These are phyloP conservation scores for Anisodus tanguticus DNA, from an alignment of 257 asterid species.

Conservation along the genomic window DNA sequence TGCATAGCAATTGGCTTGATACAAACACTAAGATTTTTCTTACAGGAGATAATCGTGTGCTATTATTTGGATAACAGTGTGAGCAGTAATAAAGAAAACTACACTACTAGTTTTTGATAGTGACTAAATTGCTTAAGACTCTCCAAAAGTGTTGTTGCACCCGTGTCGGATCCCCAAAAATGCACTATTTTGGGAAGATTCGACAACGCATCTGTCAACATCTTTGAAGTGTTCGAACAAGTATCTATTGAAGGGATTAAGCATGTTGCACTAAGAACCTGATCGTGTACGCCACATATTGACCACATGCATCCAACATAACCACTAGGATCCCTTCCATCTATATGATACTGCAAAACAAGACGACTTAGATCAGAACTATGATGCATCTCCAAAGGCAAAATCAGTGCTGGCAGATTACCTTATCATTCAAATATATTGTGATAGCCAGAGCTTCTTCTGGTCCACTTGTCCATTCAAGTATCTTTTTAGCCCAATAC, in stretches of 20 bases:
- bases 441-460: constrained; percentile 90
- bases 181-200: neutral
- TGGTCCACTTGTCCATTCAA: constrained; percentile 93
- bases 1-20: neutral
- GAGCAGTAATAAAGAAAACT: neutral
- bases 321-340: constrained; percentile 95
- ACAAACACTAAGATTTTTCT: neutral
- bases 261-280: constrained; percentile 47
- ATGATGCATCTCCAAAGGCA: neutral
- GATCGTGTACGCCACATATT: constrained; percentile 95
- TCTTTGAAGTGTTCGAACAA: no score
- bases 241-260: neutral
- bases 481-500: constrained; percentile 99
- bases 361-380: constrained; percentile 11
- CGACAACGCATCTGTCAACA: no score
- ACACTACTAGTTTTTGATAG: neutral
- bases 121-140: neutral
- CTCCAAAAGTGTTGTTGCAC: neutral
- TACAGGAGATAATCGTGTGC: neutral
- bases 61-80: neutral
- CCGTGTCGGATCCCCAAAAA: neutral
- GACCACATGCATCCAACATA: constrained; percentile 99
- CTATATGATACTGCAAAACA: constrained; percentile 75
- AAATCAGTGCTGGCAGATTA: constrained; percentile 24
- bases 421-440: constrained; percentile 86